These are phyloP conservation scores for Daldinia bambusicola DNA, from an alignment of 495 filamentous ascomycete genomes.

Conservation along the genomic window DNA sequence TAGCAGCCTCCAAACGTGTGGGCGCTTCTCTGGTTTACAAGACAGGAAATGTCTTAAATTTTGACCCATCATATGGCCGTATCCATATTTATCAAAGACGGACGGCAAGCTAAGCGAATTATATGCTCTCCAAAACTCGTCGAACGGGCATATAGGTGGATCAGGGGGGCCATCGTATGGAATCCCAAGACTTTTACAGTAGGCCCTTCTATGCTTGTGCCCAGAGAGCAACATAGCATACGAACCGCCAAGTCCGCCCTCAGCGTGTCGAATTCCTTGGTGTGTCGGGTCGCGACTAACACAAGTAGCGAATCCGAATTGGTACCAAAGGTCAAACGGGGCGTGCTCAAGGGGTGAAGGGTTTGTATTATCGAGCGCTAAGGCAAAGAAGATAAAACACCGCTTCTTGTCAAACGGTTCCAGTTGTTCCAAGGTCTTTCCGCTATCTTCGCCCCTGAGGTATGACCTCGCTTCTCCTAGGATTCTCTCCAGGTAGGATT, in stretches of 20 bases:
- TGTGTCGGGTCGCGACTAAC: background rate
- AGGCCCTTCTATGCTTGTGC: background rate
- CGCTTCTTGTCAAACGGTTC: constrained; percentile 8
- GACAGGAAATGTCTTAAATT: background rate
- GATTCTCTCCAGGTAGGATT: background rate
- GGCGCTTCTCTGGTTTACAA: background rate
- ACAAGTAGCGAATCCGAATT: constrained; percentile 11
- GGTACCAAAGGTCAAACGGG: background rate
- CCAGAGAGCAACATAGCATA: background rate
- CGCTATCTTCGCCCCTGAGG: background rate
- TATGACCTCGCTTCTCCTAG: background rate
- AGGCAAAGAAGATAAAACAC: constrained; percentile 3
- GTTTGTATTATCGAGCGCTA: background rate
- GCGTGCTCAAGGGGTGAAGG: background rate
- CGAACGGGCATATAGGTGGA: constrained; percentile 2
- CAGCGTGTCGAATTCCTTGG: background rate
- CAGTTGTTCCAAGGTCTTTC: constrained; percentile 6
- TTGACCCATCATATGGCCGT: background rate
- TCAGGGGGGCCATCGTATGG: constrained; percentile 11
- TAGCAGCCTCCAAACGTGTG: constrained; percentile 3
- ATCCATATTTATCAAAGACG: constrained; percentile 13
- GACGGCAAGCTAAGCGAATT: background rate
- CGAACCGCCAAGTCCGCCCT: background rate
- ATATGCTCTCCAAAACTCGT: constrained; percentile 2
- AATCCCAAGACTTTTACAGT: constrained; percentile 12